Conservation (phyloP, 306 rosid genomes). For the Begonia fuchsioides region DNA sequence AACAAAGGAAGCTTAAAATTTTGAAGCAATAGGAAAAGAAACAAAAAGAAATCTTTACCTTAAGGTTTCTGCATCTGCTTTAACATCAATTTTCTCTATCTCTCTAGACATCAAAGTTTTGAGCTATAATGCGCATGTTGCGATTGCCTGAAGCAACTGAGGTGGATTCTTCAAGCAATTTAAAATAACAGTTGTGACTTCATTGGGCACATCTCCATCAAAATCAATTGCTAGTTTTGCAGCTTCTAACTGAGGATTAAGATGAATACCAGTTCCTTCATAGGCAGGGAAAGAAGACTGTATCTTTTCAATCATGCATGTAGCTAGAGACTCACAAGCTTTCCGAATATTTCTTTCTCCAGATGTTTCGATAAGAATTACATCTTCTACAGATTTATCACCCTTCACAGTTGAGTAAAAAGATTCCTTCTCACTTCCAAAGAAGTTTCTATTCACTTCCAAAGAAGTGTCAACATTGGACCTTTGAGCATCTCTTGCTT, state of each 20-base stretch:
- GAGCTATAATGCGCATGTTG: constrained; percentile 55
- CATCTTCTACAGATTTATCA: constrained; percentile 68
- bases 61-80: constrained; percentile 91
- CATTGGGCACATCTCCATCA: constrained; percentile 83
- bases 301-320: constrained; percentile 64
- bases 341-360: constrained; percentile 71
- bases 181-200: constrained; percentile 52
- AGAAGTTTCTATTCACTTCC: constrained; percentile 40
- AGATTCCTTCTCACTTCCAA: constrained; percentile 70
- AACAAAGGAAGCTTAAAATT: constrained; percentile 1
- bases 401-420: constrained; percentile 88
- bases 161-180: constrained; percentile 83
- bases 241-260: constrained; percentile 73
- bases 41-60: constrained; percentile 32
- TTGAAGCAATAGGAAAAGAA: constrained; percentile 6
- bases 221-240: constrained; percentile 70
- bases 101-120: constrained; percentile 72
- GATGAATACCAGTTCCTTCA: constrained; percentile 79
- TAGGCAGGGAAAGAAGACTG: constrained; percentile 78
- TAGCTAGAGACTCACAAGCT: constrained; percentile 84
- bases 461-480: constrained; percentile 57
- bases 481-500: constrained; percentile 86
- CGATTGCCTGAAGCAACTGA: constrained; percentile 77
- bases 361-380: constrained; percentile 73
- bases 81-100: constrained; percentile 88